Conservation (phyloP, 305 asterid genomes). For the Solanum hybrid region DNA sequence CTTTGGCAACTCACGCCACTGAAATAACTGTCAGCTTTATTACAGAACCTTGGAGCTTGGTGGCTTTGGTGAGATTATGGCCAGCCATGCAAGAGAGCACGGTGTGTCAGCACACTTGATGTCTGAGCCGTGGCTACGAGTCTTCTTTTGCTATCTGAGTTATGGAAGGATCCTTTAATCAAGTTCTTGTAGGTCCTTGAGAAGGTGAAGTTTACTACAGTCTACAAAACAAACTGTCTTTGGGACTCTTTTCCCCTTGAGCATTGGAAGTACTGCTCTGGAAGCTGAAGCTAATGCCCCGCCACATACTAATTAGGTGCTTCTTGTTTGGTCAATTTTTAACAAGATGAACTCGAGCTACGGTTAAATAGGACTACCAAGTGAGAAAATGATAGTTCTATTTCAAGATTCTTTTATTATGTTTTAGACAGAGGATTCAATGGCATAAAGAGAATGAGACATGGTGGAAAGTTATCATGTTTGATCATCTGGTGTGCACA, state of each 20-base stretch:
- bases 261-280: not conserved
- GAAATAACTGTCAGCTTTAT: not conserved
- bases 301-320: not conserved
- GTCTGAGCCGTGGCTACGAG: not conserved
- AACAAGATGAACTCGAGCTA: slow-evolving; percentile 25
- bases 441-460: slow-evolving; percentile 21
- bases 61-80: not conserved
- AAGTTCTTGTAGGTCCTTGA: not conserved
- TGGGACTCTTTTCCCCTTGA: not conserved
- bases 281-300: not conserved
- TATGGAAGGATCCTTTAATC: not conserved
- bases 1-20: not conserved
- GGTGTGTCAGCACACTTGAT: not conserved
- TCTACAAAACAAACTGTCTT: not conserved
- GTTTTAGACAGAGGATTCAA: slow-evolving; percentile 23
- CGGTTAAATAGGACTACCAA: slow-evolving; percentile 14
- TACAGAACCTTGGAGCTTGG: not conserved
- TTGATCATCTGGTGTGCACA: slow-evolving; percentile 25
- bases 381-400: slow-evolving; percentile 19
- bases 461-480: slow-evolving; percentile 31
- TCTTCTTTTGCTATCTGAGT: not conserved
- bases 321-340: not conserved
- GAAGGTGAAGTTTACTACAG: not conserved
- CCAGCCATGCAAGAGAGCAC: not conserved
- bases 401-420: slow-evolving; percentile 33